Conservation (phyloP, 148 eudicot species). For the Chenopodium suecicum region DNA sequence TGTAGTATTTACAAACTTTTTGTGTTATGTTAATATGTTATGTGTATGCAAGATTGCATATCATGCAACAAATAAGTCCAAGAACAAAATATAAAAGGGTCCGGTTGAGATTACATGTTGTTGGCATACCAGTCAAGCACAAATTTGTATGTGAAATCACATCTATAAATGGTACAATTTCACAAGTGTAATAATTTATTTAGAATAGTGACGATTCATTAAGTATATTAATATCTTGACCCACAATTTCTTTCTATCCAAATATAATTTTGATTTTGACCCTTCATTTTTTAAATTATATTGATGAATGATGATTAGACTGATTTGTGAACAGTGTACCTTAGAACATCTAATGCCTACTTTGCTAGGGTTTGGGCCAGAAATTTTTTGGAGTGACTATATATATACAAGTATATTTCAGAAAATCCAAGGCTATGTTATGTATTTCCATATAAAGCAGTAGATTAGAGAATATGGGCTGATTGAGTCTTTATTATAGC, state of each 20-base stretch:
- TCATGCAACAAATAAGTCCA: constrained; percentile 3
- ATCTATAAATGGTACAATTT: background rate
- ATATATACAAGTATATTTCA: no score
- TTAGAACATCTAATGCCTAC: background rate
- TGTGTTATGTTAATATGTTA: background rate
- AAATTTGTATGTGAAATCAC: constrained; percentile 1
- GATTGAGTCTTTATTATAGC: background rate
- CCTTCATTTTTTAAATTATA: background rate
- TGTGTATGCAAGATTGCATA: background rate
- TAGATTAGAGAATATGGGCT: background rate
- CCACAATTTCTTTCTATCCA: constrained; percentile 2
- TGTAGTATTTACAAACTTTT: background rate
- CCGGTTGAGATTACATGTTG: constrained; percentile 9
- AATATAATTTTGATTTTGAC: constrained; percentile 9
- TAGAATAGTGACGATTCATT: background rate
- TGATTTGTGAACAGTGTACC: background rate
- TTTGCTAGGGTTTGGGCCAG: background rate
- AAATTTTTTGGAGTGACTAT: background rate
- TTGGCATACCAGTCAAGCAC: background rate
- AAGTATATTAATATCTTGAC: background rate
- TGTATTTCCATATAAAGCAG: background rate
- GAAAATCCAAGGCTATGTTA: background rate
- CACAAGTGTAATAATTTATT: no score
- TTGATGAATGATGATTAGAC: background rate
- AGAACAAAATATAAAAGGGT: background rate